phyloP scores from a whole-genome alignment of 768 basidiomycete genomes.

The Boletus reticuloceps region DNA sequence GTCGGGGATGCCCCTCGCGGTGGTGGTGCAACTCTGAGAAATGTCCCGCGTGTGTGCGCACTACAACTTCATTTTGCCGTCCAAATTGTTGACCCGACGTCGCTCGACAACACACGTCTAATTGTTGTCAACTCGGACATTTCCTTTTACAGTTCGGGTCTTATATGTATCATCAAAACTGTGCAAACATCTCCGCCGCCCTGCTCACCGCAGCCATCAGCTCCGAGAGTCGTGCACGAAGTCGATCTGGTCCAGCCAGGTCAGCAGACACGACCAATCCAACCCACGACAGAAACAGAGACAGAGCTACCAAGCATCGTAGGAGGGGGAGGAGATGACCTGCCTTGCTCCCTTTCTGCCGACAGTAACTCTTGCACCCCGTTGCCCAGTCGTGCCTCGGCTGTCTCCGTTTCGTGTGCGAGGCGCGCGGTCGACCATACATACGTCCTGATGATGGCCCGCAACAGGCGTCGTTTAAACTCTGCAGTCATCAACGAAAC shows the following conservation, averaged over 20 bases:
- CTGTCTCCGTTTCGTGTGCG: constrained; percentile 12
- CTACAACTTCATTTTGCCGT: constrained; percentile 7
- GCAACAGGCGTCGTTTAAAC: constrained; percentile 20
- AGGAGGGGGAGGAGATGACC: constrained; percentile 22
- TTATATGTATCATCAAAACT: constrained; percentile 6
- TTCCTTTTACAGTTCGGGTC: constrained; percentile 26
- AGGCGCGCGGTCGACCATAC: constrained; percentile 29
- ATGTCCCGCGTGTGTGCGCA: neutral
- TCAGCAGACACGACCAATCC: constrained; percentile 13
- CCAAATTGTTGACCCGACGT: constrained; percentile 6
- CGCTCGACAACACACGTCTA: constrained; percentile 8
- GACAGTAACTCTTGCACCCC: constrained; percentile 19
- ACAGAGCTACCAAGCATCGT: constrained; percentile 24
- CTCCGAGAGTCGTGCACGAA: constrained; percentile 21
- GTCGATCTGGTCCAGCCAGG: constrained; percentile 17
- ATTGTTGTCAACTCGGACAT: constrained; percentile 11
- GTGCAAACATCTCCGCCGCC: constrained; percentile 25
- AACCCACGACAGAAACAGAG: neutral
- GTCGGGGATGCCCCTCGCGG: neutral
- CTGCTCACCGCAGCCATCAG: constrained; percentile 26
- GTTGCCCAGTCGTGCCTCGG: constrained; percentile 9
- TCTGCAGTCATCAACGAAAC: constrained; percentile 20
- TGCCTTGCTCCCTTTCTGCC: constrained; percentile 33
- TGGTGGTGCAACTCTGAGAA: constrained; percentile 6
- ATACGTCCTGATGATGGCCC: constrained; percentile 10